These are phyloP conservation scores for Carallia brachiata DNA, from an alignment of 345 rosid species.

Conservation along the genomic window DNA sequence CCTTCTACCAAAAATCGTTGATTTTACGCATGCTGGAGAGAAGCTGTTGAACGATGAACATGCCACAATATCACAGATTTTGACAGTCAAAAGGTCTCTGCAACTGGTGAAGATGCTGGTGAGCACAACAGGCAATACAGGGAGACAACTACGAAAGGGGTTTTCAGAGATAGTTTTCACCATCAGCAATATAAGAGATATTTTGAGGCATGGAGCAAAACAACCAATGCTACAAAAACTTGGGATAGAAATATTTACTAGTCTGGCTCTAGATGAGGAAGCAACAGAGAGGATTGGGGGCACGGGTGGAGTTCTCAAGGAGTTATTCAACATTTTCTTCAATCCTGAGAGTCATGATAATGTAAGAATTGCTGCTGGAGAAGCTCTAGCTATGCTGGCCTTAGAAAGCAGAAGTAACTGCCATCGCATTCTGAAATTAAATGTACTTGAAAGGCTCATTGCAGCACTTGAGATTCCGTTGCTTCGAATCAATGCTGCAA, in stretches of 20 bases:
- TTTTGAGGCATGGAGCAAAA: conserved; percentile 61
- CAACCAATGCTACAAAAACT: conserved; percentile 69
- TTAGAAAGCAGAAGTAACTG: conserved; percentile 75
- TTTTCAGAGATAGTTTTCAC: conserved; percentile 89
- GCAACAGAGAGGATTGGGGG: conserved; percentile 80
- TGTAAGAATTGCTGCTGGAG: conserved; percentile 81
- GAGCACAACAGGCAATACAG: conserved; percentile 70
- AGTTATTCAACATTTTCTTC: conserved; percentile 71
- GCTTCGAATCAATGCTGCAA: conserved; percentile 66
- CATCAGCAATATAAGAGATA: conserved; percentile 75
- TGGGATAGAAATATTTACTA: conserved; percentile 69
- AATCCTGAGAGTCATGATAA: conserved; percentile 33
- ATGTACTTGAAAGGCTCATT: conserved; percentile 46
- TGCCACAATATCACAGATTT: conserved; percentile 51
- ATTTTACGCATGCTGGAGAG: conserved; percentile 64
- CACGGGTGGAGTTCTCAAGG: conserved; percentile 78
- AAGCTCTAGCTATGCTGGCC: conserved; percentile 83
- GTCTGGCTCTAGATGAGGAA: conserved; percentile 70
- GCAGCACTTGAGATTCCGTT: conserved; percentile 51
- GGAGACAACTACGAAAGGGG: conserved; percentile 67
- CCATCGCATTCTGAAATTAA: conserved; percentile 57
- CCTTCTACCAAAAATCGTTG: conserved; percentile 77
- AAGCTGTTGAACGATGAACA: conserved; percentile 46
- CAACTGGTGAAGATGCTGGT: conserved; percentile 85
- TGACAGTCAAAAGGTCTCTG: conserved; percentile 67